Percentiles rank a stretch among this genome's conserved stretches.
phyloP scores from a whole-genome alignment of 345 rosid species.

The Ricinus communis region DNA sequence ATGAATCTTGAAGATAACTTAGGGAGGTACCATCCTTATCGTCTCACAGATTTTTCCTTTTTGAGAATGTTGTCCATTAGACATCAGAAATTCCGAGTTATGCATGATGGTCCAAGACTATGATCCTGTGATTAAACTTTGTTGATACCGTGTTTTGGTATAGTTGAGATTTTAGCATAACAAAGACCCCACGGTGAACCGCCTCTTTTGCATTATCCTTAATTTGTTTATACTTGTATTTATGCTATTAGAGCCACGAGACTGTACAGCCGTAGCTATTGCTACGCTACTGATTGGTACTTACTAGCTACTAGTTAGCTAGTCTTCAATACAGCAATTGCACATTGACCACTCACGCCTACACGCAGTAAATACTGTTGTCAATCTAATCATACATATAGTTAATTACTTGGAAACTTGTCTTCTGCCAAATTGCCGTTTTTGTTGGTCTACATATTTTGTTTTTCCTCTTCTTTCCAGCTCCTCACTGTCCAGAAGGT shows the following conservation, averaged over 20 bases:
- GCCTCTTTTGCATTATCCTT: neutral
- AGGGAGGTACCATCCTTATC: neutral
- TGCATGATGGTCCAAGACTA: neutral
- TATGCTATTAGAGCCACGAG: neutral
- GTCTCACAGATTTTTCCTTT: neutral
- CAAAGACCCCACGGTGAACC: too few species aligned
- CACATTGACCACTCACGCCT: too few species aligned
- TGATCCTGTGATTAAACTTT: neutral
- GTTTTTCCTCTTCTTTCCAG: too few species aligned
- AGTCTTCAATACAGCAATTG: too few species aligned
- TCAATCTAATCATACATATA: too few species aligned
- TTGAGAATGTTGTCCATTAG: neutral
- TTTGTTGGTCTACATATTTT: too few species aligned
- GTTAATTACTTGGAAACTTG: neutral
- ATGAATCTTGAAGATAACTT: neutral
- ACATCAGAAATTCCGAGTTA: neutral
- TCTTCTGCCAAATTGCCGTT: too few species aligned
- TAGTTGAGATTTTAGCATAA: neutral
- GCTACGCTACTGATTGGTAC: too few species aligned
- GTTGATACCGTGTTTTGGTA: neutral
- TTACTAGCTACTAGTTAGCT: too few species aligned
- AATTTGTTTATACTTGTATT: neutral
- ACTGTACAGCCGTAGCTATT: too few species aligned
- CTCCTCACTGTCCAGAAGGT: too few species aligned
- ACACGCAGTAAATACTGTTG: too few species aligned